phyloP scores from a whole-genome alignment of 2,329 filamentous ascomycete species.

The Metarhizium album region DNA sequence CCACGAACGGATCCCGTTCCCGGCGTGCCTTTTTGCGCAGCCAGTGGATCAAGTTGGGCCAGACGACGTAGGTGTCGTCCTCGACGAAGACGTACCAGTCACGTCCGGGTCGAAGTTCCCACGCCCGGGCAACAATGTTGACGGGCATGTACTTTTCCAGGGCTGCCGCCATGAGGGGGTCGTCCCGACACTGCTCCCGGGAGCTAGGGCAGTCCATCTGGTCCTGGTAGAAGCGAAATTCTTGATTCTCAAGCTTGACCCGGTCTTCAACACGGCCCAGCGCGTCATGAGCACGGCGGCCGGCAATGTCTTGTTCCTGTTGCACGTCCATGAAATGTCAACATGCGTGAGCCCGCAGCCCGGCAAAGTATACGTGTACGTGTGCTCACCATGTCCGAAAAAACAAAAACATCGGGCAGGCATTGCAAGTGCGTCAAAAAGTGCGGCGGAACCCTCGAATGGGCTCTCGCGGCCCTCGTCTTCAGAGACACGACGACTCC shows the following conservation, averaged over 20 bases:
- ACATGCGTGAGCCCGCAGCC: neutral
- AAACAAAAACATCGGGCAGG: constrained; percentile 44
- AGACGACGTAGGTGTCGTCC: constrained; percentile 47
- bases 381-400: constrained; percentile 41
- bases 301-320: constrained; percentile 38
- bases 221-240: constrained; percentile 35
- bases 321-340: neutral
- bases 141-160: constrained; percentile 54
- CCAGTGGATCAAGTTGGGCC: constrained; percentile 41
- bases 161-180: constrained; percentile 32
- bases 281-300: constrained; percentile 31
- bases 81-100: constrained; percentile 53
- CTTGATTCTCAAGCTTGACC: constrained; percentile 26
- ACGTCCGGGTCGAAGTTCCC: constrained; percentile 38
- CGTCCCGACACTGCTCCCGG: constrained; percentile 30
- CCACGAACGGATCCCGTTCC: constrained; percentile 35
- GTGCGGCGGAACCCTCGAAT: constrained; percentile 43
- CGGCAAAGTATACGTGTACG: neutral
- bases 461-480: constrained; percentile 46
- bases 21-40: constrained; percentile 32
- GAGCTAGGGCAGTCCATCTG: constrained; percentile 35
- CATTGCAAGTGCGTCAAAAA: constrained; percentile 43
- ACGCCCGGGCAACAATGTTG: constrained; percentile 46
- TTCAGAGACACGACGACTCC: constrained; percentile 44
- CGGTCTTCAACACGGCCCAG: constrained; percentile 28